These are phyloP conservation scores for Dioszegia crocea DNA, from an alignment of 768 basidiomycete species.

Conservation along the genomic window DNA sequence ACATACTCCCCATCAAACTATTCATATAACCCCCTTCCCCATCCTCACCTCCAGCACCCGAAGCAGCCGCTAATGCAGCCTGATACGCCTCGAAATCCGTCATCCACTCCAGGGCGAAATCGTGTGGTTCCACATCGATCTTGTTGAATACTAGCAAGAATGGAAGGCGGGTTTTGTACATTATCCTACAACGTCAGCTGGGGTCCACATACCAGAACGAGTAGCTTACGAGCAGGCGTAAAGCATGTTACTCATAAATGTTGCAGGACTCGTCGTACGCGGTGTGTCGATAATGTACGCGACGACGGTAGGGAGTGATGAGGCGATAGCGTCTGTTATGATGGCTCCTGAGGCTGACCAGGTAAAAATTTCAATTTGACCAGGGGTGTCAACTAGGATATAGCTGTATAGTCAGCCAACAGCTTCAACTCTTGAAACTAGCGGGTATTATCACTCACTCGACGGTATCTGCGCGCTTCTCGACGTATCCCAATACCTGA, in stretches of 20 bases:
- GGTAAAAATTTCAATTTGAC: constrained; percentile 99
- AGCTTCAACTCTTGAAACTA: neutral
- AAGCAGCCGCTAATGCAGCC: constrained; percentile 67
- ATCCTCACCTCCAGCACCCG: constrained; percentile 53
- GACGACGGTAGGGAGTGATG: constrained; percentile 85
- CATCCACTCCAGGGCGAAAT: constrained; percentile 98
- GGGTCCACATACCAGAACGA: neutral
- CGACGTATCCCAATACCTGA: constrained; percentile 84
- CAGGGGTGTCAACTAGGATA: constrained; percentile 92
- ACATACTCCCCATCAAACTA: constrained; percentile 98
- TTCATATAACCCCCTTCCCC: constrained; percentile 86
- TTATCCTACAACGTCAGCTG: constrained; percentile 58
- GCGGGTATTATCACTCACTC: constrained; percentile 61
- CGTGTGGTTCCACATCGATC: constrained; percentile 83
- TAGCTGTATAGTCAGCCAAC: constrained; percentile 57
- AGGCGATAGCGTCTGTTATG: constrained; percentile 94
- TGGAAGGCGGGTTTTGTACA: constrained; percentile 96
- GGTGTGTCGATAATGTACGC: constrained; percentile 98
- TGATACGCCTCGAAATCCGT: constrained; percentile 95
- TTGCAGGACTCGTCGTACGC: constrained; percentile 79
- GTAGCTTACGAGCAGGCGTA: constrained; percentile 84
- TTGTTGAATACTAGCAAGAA: constrained; percentile 99
- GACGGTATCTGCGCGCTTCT: constrained; percentile 80
- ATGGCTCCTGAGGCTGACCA: constrained; percentile 99
- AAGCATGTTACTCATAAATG: constrained; percentile 99